A percentile compares a stretch with the other conserved stretches of the same genome.
Conservation (phyloP, 202 grass and related monocot genomes). For the Setaria viridis region DNA sequence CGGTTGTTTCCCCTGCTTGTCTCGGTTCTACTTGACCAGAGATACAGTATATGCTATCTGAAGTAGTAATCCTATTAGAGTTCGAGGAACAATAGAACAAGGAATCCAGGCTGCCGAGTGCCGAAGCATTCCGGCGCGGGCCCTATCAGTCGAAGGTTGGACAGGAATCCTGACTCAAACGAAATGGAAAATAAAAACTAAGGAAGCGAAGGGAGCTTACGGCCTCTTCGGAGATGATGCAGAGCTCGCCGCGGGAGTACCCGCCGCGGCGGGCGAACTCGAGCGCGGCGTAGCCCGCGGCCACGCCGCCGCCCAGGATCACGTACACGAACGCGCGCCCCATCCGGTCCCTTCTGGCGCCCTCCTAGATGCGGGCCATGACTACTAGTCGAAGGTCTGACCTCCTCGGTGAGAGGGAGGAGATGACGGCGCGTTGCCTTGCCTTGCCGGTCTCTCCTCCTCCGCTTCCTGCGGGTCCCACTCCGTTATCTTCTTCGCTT, state of each 20-base stretch:
- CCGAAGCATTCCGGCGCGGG: slow-evolving; percentile 7
- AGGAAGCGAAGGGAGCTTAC: slow-evolving; percentile 36
- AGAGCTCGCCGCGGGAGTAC: slow-evolving; percentile 71
- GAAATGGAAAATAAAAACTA: not conserved
- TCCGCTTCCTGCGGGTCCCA: slow-evolving; percentile 37
- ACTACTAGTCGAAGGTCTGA: not conserved
- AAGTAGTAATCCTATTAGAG: not conserved
- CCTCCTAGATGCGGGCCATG: slow-evolving; percentile 52
- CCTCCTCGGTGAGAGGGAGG: not conserved
- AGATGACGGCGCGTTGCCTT: slow-evolving; percentile 26
- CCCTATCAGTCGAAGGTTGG: not conserved
- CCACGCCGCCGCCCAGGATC: slow-evolving; percentile 93
- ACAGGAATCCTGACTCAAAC: too few species aligned
- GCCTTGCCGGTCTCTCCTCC: slow-evolving; percentile 30
- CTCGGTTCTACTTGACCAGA: not conserved
- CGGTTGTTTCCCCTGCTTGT: not conserved
- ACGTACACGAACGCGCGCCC: slow-evolving; percentile 85
- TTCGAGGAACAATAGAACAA: not conserved
- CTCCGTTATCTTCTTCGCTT: slow-evolving; percentile 38
- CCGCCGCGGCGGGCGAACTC: slow-evolving; percentile 82
- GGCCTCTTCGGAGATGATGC: slow-evolving; percentile 94
- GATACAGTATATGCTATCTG: not conserved
- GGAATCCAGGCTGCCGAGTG: not conserved
- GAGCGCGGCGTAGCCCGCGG: slow-evolving; percentile 90
- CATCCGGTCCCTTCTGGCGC: slow-evolving; percentile 49